A percentile compares a stretch with the other conserved stretches of the same genome.
These are phyloP conservation scores for Fusarium domesticum DNA, from an alignment of 2,329 filamentous ascomycete genomes.

Conservation along the genomic window DNA sequence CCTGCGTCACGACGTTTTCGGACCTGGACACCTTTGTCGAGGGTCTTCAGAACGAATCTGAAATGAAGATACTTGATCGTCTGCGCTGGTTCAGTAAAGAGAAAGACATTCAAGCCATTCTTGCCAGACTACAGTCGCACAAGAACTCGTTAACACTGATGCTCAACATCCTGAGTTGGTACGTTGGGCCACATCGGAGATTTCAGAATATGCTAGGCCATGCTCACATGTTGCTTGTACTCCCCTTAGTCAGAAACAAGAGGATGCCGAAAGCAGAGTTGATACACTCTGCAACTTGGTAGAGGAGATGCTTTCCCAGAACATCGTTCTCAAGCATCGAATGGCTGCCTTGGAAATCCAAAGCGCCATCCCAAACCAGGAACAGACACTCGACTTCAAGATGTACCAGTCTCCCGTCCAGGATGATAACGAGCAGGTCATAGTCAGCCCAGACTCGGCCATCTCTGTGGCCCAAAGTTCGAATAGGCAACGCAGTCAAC, in stretches of 20 bases:
- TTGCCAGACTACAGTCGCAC: slow-evolving; percentile 9
- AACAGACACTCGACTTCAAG: background rate
- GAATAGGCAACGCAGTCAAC: slow-evolving; percentile 2
- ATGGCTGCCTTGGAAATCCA: background rate
- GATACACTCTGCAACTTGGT: slow-evolving; percentile 6
- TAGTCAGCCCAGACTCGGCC: background rate
- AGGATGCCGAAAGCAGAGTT: slow-evolving; percentile 7
- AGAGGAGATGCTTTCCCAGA: slow-evolving; percentile 1
- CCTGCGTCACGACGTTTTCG: slow-evolving; percentile 8
- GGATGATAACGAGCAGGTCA: background rate
- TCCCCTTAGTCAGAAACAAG: slow-evolving; percentile 7
- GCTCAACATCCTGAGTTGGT: slow-evolving; percentile 9
- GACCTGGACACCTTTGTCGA: slow-evolving; percentile 1
- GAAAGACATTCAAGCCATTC: slow-evolving; percentile 4
- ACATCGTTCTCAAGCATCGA: slow-evolving; percentile 2
- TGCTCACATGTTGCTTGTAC: too few relatives aligned
- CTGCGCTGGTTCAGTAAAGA: slow-evolving; percentile 6
- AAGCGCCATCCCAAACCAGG: background rate
- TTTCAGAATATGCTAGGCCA: background rate
- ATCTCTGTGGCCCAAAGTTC: background rate
- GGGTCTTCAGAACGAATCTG: background rate
- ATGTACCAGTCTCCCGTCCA: background rate
- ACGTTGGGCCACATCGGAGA: background rate
- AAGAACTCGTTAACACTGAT: slow-evolving; percentile 8
- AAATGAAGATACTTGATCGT: slow-evolving; percentile 1